phyloP scores from a whole-genome alignment of 2,329 filamentous ascomycete genomes.

The Colletotrichum limetticola region DNA sequence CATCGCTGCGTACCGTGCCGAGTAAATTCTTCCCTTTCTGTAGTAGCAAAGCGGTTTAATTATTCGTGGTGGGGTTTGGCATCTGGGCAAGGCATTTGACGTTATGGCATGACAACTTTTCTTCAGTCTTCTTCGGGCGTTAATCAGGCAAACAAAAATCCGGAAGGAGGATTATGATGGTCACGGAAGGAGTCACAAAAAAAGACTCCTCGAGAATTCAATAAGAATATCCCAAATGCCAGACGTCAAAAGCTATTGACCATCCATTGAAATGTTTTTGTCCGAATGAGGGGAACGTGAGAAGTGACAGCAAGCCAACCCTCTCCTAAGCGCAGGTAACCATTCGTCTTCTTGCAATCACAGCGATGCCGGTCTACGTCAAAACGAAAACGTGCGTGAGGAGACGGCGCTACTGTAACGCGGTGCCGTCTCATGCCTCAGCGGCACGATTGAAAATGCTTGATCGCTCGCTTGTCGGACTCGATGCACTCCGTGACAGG shows the following conservation, averaged over 20 bases:
- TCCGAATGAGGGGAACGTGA: neutral
- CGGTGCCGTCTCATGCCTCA: neutral
- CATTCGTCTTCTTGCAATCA: neutral
- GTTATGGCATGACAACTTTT: constrained; percentile 32
- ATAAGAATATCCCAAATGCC: constrained; percentile 36
- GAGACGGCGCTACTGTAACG: neutral
- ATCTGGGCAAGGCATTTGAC: constrained; percentile 25
- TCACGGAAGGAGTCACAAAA: constrained; percentile 27
- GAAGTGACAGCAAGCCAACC: neutral
- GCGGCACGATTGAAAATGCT: neutral
- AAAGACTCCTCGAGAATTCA: constrained; percentile 29
- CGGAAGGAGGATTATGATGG: constrained; percentile 31
- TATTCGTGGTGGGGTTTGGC: constrained; percentile 1
- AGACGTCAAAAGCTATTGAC: constrained; percentile 29
- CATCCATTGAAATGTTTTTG: neutral
- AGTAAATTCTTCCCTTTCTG: constrained; percentile 46
- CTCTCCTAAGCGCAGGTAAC: neutral
- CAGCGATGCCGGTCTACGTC: neutral
- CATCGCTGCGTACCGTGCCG: constrained; percentile 82
- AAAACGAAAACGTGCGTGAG: neutral
- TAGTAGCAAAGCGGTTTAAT: constrained; percentile 24
- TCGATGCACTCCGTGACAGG: neutral
- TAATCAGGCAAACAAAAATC: constrained; percentile 34
- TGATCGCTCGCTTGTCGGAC: neutral
- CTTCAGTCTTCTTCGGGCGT: constrained; percentile 31